Base-by-base conservation (phyloP, 2,329 filamentous ascomycete genomes). In the Mollisiaceae sp. region DNA sequence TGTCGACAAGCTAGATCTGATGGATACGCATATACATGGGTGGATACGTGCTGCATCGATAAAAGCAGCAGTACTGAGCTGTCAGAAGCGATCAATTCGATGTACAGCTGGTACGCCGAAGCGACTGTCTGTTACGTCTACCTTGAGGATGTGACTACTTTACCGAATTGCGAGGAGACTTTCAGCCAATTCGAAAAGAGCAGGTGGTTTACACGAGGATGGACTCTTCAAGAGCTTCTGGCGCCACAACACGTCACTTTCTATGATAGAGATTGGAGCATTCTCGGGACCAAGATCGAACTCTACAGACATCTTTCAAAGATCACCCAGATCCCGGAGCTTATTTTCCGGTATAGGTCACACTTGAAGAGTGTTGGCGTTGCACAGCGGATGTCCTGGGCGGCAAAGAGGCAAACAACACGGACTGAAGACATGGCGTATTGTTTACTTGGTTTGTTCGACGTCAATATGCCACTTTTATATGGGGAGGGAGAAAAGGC, bases 381-480 rank as follows among this genome's bases (percentile, higher is more conserved):
- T 71, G 74, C 78, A 70, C 8, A 67, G 59, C 70, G 72, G 52
- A 78, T 79, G 75, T 76, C 70, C 18, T 79, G 77, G 77, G 75
- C 75, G 18, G 69, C 76, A 8, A 58, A 65, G 18, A 70, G 77
- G 12, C 65, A 72, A 52, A 78, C 76, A 4, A 72, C 68, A 1
- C 70, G 75, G 12, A 15, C 52, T 11, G 64, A 65, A 41, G 64
- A 79, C 62, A 67, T 71, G 54, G 77, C 77, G 1, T 79, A 78
- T 60, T 76, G 72, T 32, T 57, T 79, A 24, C 56, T 59, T 12
- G 56, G 56, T 3, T 66, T 79, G 2, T 79, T 77, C 36, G 72
- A 69, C 45, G 70, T 79, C 5, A 75, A 74, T 35, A 78, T 79
- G 76, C 72, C 56, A 32, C 43, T 63, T 27, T 12, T 66, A 24